phyloP scores from a whole-genome alignment of 768 basidiomycete genomes.

The Hortiboletus flavorubellus region DNA sequence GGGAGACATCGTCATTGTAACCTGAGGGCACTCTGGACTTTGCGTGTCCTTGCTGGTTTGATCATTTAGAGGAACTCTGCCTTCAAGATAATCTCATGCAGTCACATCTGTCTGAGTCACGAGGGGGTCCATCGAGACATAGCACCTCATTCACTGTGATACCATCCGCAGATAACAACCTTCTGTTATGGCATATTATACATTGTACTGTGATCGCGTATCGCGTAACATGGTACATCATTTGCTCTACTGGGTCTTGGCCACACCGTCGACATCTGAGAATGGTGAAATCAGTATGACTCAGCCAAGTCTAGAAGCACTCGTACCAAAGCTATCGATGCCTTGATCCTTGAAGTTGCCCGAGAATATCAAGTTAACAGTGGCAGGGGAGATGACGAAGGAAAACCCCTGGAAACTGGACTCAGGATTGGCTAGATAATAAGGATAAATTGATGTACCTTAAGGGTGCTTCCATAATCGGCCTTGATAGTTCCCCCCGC shows the following conservation, averaged over 20 bases:
- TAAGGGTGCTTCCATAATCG: conserved; percentile 1
- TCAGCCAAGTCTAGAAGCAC: not conserved
- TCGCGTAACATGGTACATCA: not conserved
- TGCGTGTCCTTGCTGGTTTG: not conserved
- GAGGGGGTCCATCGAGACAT: not conserved
- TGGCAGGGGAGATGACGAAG: conserved; percentile 5
- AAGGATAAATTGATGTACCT: not conserved
- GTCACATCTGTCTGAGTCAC: not conserved
- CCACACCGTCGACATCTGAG: conserved; percentile 15
- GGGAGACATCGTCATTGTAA: conserved; percentile 88
- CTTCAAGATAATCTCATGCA: not conserved
- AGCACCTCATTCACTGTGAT: not conserved
- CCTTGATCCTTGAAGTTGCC: not conserved
- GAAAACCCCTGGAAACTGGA: conserved; percentile 14
- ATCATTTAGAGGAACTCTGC: not conserved
- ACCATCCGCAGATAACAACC: not conserved
- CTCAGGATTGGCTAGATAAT: not conserved
- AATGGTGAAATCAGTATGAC: not conserved
- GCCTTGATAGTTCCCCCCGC: conserved; percentile 7
- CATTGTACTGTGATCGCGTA: not conserved
- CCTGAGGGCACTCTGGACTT: conserved; percentile 28
- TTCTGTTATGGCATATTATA: not conserved
- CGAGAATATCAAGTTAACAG: not conserved
- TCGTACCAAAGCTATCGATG: conserved; percentile 15
- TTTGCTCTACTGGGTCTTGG: not conserved